Base-by-base conservation (phyloP, 140 eudicot genomes). In the Oenanthe javanica region DNA sequence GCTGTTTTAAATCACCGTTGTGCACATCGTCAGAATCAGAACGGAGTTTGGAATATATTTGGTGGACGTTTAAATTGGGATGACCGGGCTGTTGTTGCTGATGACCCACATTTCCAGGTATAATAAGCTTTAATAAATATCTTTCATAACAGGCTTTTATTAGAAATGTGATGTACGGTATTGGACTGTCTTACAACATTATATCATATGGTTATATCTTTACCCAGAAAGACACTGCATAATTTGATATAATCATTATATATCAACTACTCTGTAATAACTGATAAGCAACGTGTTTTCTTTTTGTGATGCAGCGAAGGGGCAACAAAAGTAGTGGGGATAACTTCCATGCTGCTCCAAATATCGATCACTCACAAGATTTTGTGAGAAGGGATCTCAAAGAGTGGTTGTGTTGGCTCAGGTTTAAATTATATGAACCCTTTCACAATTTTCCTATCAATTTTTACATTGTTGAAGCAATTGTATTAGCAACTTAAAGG, bases 41-140 rank as follows among this genome's bases (percentile, higher is more conserved):
- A 96, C 72, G 98, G 99, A 64, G 83, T 93, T 46, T 93, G 99
- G 98, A 96, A 96, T 78, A 91, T 96, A 40, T 96, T 80, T 85
- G 99, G 99, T 70, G 99, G 98, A 78, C 90, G 93, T 67, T 82
- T 96, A 57, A 91, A 96, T 76, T 96, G 99, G 99, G 99, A 96
- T 86, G 99, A 96, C 74, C 96, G 99, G 38, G 98, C 99, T 25
- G 91, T 96, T 82, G 99, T 96, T 79, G 92, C 90, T 31, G 98
- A 96, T 74, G 99, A 96, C 82, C 99, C 99, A 51, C 99, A 96
- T 89, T 96, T 96, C 83, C 98, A 96, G 96, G 99, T 95, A 82
- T 48, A 25, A 67, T 48, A 25, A 69, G 23, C 9, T 13, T 31
- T 31, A 11, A 25, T 1, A 19, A 51, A 25, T 77, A 52, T 38